Conservation (phyloP, 345 rosid genomes). For the Punica granatum region DNA sequence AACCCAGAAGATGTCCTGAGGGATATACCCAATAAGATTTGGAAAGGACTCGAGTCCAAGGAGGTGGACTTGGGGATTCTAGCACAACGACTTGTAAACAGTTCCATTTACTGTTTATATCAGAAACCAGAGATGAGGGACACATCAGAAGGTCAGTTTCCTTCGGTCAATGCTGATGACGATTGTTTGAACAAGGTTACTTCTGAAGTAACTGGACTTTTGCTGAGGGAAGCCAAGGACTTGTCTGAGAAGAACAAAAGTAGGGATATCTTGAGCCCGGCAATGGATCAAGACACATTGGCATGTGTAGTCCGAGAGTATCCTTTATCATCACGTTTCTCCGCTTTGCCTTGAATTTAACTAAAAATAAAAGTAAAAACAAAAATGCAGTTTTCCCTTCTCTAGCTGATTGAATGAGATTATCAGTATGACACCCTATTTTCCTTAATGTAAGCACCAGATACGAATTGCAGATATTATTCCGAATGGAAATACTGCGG, state of each 20-base stretch:
- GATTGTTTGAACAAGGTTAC: slow-evolving; percentile 23
- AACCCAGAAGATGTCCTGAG: slow-evolving; percentile 50
- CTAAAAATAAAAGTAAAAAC: too few species aligned
- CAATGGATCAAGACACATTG: slow-evolving; percentile 27
- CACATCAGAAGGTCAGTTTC: slow-evolving; percentile 29
- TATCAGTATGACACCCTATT: not conserved
- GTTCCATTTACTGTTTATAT: slow-evolving; percentile 48
- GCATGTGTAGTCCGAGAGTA: slow-evolving; percentile 60
- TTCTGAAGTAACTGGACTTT: slow-evolving; percentile 42
- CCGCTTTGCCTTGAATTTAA: slow-evolving; percentile 2
- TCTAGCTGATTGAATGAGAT: not conserved
- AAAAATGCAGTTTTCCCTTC: not conserved
- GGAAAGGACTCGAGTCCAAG: slow-evolving; percentile 68
- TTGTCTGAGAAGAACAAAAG: slow-evolving; percentile 37
- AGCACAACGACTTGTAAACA: slow-evolving; percentile 71
- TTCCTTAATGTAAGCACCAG: slow-evolving; percentile 56
- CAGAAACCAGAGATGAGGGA: slow-evolving; percentile 40
- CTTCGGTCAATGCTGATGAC: slow-evolving; percentile 21
- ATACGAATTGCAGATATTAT: slow-evolving; percentile 82
- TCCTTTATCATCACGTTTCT: slow-evolving; percentile 32
- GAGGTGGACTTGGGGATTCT: slow-evolving; percentile 66
- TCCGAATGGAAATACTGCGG: slow-evolving; percentile 88
- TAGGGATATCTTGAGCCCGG: slow-evolving; percentile 23
- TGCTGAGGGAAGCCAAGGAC: slow-evolving; percentile 72
- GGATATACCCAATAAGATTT: slow-evolving; percentile 49